Base-by-base conservation (phyloP, 805 yeast genomes). In the Teunomyces pallodes region DNA sequence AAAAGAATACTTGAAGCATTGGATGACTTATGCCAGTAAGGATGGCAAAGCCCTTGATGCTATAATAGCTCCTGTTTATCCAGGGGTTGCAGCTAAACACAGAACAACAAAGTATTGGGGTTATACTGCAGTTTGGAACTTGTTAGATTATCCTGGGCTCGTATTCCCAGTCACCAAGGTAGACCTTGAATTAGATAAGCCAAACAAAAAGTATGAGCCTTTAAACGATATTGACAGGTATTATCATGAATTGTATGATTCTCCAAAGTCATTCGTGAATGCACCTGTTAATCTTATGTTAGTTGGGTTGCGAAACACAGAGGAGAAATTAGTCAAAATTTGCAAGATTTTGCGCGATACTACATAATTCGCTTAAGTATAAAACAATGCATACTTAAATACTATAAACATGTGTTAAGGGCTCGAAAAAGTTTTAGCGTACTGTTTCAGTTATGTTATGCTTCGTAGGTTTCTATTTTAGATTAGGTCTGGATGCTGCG, bases 41-140 rank as follows among this genome's bases (percentile, higher is more conserved):
- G 41, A 26, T 12, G 41, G 41, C 9, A 26, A 38, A 3, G 49
- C 55, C 27, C 61, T 86, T 42, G 91, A 87, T 59, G 80, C 83
- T 58, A 74, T 87, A 49, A 66, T 87, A 40, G 77, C 85, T 44
- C 91, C 92, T 50, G 77, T 82, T 5, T 82, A 83, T 64, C 79
- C 77, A 46, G 84, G 85, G 52, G 83, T 82, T 43, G 89, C 94
- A n/a, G 87, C 90, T 41, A 76, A 75, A 46, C 80, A 85, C 17
- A 80, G 77, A 42, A 74, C 76, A 45, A 76, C 85, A 4, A 80
- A 78, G 62, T 85, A 85, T 65, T 87, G 94, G 91, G 86, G 90
- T 2, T 87, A 87, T 72, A 86, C 92, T 4, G 70, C 90, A 2
- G 73, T 84, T 52, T 87, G 82, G 80, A 87, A 87, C 67, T 60